Base-by-base conservation (phyloP, 306 rosid species). In the Begonia loranthoides region DNA sequence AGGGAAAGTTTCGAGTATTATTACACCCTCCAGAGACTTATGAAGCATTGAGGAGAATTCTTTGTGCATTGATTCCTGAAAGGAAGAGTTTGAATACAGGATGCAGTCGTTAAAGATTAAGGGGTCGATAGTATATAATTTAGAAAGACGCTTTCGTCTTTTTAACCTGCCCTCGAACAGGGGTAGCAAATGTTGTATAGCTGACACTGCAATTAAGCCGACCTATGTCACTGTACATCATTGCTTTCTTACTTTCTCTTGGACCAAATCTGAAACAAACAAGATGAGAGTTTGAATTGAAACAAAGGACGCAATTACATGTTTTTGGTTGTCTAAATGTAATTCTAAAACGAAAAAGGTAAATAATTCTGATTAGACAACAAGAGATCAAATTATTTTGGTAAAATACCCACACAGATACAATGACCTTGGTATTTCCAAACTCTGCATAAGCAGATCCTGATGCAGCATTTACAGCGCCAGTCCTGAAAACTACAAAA, bases 361-460 rank as follows among this genome's bases (percentile, higher is more conserved):
- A 1, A 13, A 19, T 1, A 11, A 21, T 36, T 10, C 61, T 5
- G 14, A 45, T n/a, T 56, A 9, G 50, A 43, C 15, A 39, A 50
- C 45, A 46, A 55, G 44, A 40, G 43, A 6, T n/a, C 22, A 28
- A 24, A 24, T 24, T 24, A 4, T 24, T 28, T 28, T 28, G 36
- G 36, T 28, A 28, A 28, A 28, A 46, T 58, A 83, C 95, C 86
- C 79, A 90, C 99, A 90, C 95, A 50, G 99, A 90, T 21, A 86
- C 95, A 57, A 90, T 78, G 83, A 86, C 95, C 72, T 86, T 90
- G 59, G 95, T 90, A 58, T 82, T 80, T 56, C 95, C 99, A 56
- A 90, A 72, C 71, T 90, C 95, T 5, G 95, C 95, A 64, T 90
- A 90, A 11, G 99, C 99, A 54, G 99, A 90, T 70, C 95, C 99